A percentile compares a stretch with the other conserved stretches of the same genome.
Evolutionary conservation across 1,139 yeast genomes (phyloP).

Genomic region (Hanseniaspora gamundiae): DNA sequence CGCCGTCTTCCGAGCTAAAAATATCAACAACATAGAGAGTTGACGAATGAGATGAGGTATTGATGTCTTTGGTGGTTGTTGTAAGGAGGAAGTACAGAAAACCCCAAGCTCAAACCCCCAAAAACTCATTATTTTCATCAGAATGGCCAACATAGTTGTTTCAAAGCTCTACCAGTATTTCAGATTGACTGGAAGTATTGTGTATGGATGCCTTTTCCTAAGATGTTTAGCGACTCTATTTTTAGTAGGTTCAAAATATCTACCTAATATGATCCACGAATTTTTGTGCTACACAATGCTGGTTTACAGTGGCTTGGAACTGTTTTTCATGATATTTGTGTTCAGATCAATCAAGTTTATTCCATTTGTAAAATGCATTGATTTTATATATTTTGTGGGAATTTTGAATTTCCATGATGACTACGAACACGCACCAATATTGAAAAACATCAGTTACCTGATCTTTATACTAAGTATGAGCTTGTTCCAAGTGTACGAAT

Average conservation of each 20-base stretch:
- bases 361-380: constrained; percentile 29
- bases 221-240: constrained; percentile 44
- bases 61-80: background rate
- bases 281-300: constrained; percentile 32
- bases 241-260: constrained; percentile 45
- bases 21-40: no score
- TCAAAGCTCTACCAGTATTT: constrained; percentile 19
- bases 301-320: constrained; percentile 13
- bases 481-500: constrained; percentile 17
- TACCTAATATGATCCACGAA: constrained; percentile 62
- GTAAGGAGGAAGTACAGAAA: no score
- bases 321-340: constrained; percentile 17
- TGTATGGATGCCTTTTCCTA: constrained; percentile 41
- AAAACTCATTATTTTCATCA: no score
- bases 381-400: constrained; percentile 34
- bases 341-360: constrained; percentile 9
- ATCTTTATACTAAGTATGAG: constrained; percentile 22
- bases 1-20: no score
- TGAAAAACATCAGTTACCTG: constrained; percentile 24
- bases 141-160: constrained; percentile 2
- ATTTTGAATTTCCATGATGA: constrained; percentile 36
- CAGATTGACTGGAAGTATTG: constrained; percentile 27
- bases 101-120: no score
- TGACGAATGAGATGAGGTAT: no score
- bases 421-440: constrained; percentile 27